These are phyloP conservation scores for Ophiostoma piceae DNA, from an alignment of 2,329 filamentous ascomycete species.

Conservation along the genomic window DNA sequence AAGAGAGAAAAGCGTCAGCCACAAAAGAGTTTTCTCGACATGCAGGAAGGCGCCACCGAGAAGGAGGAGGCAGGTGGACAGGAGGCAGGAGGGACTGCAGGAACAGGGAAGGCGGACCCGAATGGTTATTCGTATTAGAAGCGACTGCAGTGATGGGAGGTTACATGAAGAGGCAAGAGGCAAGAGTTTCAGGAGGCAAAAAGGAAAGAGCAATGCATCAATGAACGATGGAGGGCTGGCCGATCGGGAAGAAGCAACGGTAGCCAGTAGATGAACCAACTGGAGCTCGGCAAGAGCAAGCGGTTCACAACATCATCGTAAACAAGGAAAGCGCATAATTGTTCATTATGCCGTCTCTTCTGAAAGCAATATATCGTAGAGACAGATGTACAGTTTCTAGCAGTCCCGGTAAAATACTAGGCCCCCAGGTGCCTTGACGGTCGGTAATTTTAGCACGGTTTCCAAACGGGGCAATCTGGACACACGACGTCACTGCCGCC, in stretches of 20 bases:
- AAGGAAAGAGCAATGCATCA: background rate
- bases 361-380: background rate
- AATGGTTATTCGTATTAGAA: background rate
- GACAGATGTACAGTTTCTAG: background rate
- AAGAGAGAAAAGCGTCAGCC: background rate
- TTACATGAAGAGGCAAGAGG: constrained; percentile 1
- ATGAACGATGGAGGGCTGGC: background rate
- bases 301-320: background rate
- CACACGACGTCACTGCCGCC: constrained; percentile 3
- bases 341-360: background rate
- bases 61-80: background rate
- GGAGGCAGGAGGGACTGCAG: background rate
- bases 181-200: background rate
- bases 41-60: constrained; percentile 3
- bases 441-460: background rate
- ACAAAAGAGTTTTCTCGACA: background rate
- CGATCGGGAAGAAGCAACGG: background rate
- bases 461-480: background rate
- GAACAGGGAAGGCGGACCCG: background rate
- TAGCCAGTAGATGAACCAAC: background rate
- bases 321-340: background rate
- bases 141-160: background rate
- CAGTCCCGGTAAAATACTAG: background rate
- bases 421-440: background rate
- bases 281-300: background rate